These are phyloP conservation scores for Solanum infundibuliforme DNA, from an alignment of 257 asterid genomes.

Conservation along the genomic window DNA sequence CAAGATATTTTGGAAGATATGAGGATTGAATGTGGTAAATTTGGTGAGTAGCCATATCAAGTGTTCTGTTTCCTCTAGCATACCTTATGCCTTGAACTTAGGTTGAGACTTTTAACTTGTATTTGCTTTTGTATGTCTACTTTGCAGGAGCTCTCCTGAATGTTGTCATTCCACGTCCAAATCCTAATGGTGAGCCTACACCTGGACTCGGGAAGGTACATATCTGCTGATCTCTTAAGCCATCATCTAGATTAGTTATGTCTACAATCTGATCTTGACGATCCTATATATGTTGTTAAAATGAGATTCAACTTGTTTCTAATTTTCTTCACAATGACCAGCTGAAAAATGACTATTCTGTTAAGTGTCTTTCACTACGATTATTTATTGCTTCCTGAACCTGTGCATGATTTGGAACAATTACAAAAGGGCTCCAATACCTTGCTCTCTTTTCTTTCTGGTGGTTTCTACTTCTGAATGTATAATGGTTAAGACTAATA, in stretches of 20 bases:
- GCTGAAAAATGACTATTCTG: not conserved
- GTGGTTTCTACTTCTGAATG: not conserved
- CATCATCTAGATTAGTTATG: not conserved
- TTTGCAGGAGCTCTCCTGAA: slow-evolving; percentile 70
- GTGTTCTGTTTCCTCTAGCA: slow-evolving; percentile 3
- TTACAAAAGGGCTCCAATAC: not conserved
- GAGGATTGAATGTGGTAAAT: slow-evolving; percentile 77
- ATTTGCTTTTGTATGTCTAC: not conserved
- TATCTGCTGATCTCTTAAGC: not conserved
- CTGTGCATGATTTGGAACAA: not conserved
- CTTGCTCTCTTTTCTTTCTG: not conserved
- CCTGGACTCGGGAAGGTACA: slow-evolving; percentile 95
- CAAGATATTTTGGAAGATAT: slow-evolving; percentile 83
- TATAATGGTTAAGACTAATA: not conserved
- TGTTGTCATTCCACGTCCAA: slow-evolving; percentile 78
- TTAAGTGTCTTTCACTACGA: not conserved
- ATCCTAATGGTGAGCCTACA: slow-evolving; percentile 45
- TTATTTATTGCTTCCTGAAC: not conserved
- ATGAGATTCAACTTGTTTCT: not conserved
- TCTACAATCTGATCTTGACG: not conserved
- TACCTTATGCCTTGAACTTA: not conserved
- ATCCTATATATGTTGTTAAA: not conserved
- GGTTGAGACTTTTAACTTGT: slow-evolving; percentile 10
- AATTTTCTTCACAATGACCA: not conserved
- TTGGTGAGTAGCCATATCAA: slow-evolving; percentile 13